Evolutionary conservation across 2,329 filamentous ascomycete genomes (phyloP).

Genomic region (Aspergillus texensis): DNA sequence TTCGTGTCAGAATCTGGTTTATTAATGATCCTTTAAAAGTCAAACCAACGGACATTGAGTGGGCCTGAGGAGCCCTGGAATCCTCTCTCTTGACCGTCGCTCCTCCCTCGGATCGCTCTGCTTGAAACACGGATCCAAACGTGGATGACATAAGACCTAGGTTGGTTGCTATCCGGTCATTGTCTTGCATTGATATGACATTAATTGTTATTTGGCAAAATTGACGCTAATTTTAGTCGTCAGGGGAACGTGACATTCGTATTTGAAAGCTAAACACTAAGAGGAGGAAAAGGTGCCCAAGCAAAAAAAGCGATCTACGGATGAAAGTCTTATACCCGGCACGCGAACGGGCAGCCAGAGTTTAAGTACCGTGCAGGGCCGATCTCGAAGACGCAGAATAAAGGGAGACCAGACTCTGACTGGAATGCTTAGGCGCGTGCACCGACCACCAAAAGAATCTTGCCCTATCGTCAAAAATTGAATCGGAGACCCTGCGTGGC

Average conservation of each 20-base stretch:
- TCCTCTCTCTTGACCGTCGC: conserved; percentile 12
- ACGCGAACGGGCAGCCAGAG: conserved; percentile 12
- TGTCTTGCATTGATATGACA: background rate
- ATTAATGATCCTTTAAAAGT: conserved; percentile 10
- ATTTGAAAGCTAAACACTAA: conserved; percentile 2
- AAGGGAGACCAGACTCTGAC: conserved; percentile 26
- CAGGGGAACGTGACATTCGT: conserved; percentile 6
- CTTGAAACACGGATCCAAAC: conserved; percentile 17
- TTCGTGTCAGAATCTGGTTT: conserved; percentile 1
- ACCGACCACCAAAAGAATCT: conserved; percentile 22
- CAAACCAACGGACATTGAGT: conserved; percentile 14
- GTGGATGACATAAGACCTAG: conserved; percentile 16
- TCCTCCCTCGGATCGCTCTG: conserved; percentile 18
- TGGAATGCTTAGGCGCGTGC: conserved; percentile 35
- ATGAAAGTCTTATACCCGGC: conserved; percentile 13
- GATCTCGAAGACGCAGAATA: background rate
- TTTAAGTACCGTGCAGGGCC: conserved; percentile 13
- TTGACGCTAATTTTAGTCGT: conserved; percentile 3
- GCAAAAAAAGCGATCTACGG: conserved; percentile 16
- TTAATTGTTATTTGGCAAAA: conserved; percentile 4
- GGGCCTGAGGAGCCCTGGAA: conserved; percentile 18
- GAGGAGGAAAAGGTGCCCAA: background rate
- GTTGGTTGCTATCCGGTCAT: conserved; percentile 14
- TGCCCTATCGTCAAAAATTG: conserved; percentile 27
- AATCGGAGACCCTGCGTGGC: conserved; percentile 26